A percentile compares a stretch with the other conserved stretches of the same genome.
Conservation (phyloP, 768 basidiomycete species). For the Tylopilus vinaceipallidus region DNA sequence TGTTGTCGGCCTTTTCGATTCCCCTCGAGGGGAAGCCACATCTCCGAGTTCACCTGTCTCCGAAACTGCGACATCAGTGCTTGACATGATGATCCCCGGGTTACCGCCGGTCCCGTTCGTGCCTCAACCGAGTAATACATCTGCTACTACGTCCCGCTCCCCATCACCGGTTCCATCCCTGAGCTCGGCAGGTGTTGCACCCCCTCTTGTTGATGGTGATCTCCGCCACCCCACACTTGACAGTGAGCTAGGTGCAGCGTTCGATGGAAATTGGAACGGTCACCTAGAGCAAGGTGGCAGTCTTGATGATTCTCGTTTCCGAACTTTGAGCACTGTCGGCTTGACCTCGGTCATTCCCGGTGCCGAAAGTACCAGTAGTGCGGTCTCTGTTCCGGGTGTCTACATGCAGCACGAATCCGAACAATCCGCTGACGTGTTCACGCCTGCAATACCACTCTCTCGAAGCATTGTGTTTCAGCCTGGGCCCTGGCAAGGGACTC, state of each 20-base stretch:
- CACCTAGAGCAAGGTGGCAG: slow-evolving; percentile 15
- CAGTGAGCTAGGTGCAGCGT: slow-evolving; percentile 57
- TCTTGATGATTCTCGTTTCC: slow-evolving; percentile 43
- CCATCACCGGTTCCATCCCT: slow-evolving; percentile 19
- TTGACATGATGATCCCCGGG: slow-evolving; percentile 33
- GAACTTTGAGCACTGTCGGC: slow-evolving; percentile 55
- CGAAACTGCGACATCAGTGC: slow-evolving; percentile 21
- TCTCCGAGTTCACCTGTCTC: slow-evolving; percentile 12
- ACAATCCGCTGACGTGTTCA: slow-evolving; percentile 1
- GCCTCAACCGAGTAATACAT: slow-evolving; percentile 31
- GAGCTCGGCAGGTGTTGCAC: slow-evolving; percentile 5
- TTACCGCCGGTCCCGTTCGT: slow-evolving; percentile 34
- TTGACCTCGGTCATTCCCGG: slow-evolving; percentile 38
- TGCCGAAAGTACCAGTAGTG: slow-evolving; percentile 11
- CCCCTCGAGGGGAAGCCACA: slow-evolving; percentile 14
- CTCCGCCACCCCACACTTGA: slow-evolving; percentile 42
- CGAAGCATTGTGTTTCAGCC: slow-evolving; percentile 5
- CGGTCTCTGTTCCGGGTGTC: slow-evolving; percentile 3
- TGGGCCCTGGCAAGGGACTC: slow-evolving; percentile 14
- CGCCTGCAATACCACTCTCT: slow-evolving; percentile 3
- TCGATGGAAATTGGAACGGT: slow-evolving; percentile 29
- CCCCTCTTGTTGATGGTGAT: slow-evolving; percentile 4
- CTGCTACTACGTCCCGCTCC: slow-evolving; percentile 18
- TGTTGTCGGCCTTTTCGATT: slow-evolving; percentile 63
- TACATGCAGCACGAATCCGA: not conserved